Evolutionary conservation across 2,329 filamentous ascomycete genomes (phyloP).

Genomic region (Gnomoniopsis sp.): DNA sequence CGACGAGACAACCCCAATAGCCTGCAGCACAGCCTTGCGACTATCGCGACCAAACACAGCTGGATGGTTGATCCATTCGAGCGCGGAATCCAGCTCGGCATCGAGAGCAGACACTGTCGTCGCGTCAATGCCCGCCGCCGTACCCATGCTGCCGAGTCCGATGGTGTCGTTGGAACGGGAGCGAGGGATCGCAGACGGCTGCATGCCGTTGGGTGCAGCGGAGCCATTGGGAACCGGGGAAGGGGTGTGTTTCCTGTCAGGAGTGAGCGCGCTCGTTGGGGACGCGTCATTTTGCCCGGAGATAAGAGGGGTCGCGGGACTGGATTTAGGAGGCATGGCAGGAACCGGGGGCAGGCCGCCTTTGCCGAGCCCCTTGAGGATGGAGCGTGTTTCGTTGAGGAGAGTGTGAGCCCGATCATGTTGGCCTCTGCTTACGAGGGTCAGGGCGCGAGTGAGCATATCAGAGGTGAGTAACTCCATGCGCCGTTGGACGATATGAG

Average conservation of each 20-base stretch:
- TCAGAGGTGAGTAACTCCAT: constrained; percentile 98
- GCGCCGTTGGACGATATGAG: constrained; percentile 88
- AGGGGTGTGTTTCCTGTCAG: constrained; percentile 53
- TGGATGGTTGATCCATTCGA: constrained; percentile 98
- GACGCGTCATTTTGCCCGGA: constrained; percentile 37
- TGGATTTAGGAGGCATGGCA: constrained; percentile 48
- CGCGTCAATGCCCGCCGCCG: constrained; percentile 71
- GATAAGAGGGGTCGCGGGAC: constrained; percentile 47
- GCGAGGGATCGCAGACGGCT: constrained; percentile 42
- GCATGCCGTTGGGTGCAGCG: constrained; percentile 26
- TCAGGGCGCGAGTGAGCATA: constrained; percentile 91
- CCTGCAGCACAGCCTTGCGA: constrained; percentile 91
- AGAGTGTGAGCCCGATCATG: constrained; percentile 92
- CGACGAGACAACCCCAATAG: constrained; percentile 93
- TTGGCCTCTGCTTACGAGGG: constrained; percentile 84
- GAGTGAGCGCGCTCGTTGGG: constrained; percentile 42
- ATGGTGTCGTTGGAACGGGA: constrained; percentile 56
- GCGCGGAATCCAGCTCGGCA: constrained; percentile 79
- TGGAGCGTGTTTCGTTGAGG: constrained; percentile 87
- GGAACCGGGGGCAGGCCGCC: constrained; percentile 89
- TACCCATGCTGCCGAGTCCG: constrained; percentile 43
- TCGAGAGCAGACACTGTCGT: constrained; percentile 83
- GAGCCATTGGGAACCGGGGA: constrained; percentile 46
- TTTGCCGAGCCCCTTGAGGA: constrained; percentile 93
- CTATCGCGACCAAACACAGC: constrained; percentile 92